Evolutionary conservation across 2,329 filamentous ascomycete species (phyloP).

Genomic region (Ascochyta lentis): DNA sequence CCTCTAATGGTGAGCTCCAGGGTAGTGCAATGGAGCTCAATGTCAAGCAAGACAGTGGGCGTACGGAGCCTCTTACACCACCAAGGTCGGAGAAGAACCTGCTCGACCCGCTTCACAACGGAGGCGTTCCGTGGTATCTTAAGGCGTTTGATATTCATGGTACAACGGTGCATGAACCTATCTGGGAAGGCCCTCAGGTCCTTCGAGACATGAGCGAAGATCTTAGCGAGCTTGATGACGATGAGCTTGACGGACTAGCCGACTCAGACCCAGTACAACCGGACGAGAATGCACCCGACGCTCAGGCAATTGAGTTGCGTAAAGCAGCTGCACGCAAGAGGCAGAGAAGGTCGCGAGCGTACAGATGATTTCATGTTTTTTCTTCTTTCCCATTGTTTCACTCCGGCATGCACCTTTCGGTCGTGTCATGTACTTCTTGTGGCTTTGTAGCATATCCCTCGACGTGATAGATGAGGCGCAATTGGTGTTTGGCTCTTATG

Average conservation of each 20-base stretch:
- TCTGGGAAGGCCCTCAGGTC: slow-evolving; percentile 76
- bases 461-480: slow-evolving; percentile 17
- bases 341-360: slow-evolving; percentile 38
- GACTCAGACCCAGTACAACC: slow-evolving; percentile 41
- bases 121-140: slow-evolving; percentile 89
- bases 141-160: slow-evolving; percentile 79
- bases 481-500: slow-evolving; percentile 23
- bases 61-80: slow-evolving; percentile 65
- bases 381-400: slow-evolving; percentile 16
- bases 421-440: slow-evolving; percentile 27
- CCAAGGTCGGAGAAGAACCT: slow-evolving; percentile 64
- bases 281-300: slow-evolving; percentile 32
- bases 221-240: slow-evolving; percentile 89
- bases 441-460: slow-evolving; percentile 29
- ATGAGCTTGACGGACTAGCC: slow-evolving; percentile 73
- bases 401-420: slow-evolving; percentile 11
- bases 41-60: slow-evolving; percentile 19
- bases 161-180: slow-evolving; percentile 77
- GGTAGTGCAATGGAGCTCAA: slow-evolving; percentile 33
- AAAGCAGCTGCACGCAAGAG: slow-evolving; percentile 39
- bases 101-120: slow-evolving; percentile 56
- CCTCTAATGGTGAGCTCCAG: slow-evolving; percentile 21
- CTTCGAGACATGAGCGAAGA: slow-evolving; percentile 79
- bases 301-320: slow-evolving; percentile 33
- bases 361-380: slow-evolving; percentile 22